Conservation (phyloP, 345 rosid genomes). For the Lumnitzera racemosa region DNA sequence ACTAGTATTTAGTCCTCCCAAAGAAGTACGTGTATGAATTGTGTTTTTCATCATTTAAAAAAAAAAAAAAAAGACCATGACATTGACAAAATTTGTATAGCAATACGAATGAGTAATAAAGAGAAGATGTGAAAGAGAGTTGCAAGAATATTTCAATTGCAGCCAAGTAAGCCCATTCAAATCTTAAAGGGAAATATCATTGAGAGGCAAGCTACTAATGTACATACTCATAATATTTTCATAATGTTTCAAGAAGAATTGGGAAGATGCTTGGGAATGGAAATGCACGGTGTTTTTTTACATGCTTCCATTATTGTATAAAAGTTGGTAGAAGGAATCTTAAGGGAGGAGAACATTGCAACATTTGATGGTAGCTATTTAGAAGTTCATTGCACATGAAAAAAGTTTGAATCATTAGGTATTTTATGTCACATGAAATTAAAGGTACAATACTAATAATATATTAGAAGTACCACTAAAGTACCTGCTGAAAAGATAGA, state of each 20-base stretch:
- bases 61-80: no score
- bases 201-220: no score
- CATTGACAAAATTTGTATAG: no score
- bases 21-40: no score
- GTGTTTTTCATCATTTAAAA: no score
- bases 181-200: no score
- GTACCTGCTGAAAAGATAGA: conserved; percentile 2
- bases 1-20: no score
- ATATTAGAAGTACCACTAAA: background rate
- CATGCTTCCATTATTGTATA: background rate
- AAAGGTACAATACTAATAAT: background rate
- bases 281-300: background rate
- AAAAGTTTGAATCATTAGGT: conserved; percentile 4
- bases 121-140: no score
- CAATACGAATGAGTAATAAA: no score
- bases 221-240: background rate
- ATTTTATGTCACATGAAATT: conserved; percentile 8
- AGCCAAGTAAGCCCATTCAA: no score
- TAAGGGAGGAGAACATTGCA: background rate
- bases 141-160: no score
- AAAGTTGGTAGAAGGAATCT: background rate
- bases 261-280: background rate
- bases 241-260: conserved; percentile 9
- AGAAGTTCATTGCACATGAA: background rate
- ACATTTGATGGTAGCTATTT: background rate